phyloP scores from a whole-genome alignment of 441 rosid species.

The Gossypium laxum region DNA sequence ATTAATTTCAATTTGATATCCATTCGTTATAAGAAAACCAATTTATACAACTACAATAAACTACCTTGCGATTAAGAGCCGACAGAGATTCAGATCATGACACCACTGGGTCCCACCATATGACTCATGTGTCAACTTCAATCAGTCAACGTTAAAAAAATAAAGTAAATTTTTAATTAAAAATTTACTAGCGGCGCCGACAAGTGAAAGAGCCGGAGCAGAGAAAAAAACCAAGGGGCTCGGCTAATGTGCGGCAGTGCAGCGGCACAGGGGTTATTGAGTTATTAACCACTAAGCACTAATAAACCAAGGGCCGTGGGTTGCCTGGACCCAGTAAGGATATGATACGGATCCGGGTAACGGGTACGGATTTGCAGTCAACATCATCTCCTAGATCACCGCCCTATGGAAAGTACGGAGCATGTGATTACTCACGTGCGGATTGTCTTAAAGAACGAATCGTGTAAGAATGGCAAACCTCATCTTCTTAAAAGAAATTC shows the following conservation, averaged over 20 bases:
- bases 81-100: conserved; percentile 31
- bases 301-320: no score
- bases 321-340: not conserved
- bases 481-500: not conserved
- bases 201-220: not conserved
- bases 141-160: not conserved
- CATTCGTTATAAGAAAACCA: no score
- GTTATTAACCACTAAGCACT: no score
- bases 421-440: conserved; percentile 18
- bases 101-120: conserved; percentile 14
- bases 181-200: conserved; percentile 19
- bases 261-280: not conserved
- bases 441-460: conserved; percentile 5
- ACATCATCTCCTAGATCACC: not conserved
- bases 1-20: no score
- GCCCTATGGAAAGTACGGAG: conserved; percentile 19
- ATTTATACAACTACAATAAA: no score
- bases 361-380: conserved; percentile 10
- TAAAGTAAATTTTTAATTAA: no score
- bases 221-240: not conserved
- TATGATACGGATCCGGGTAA: conserved; percentile 11
- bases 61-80: not conserved
- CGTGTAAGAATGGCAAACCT: conserved; percentile 3
- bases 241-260: conserved; percentile 6
- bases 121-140: conserved; percentile 4